Evolutionary conservation across 106 monocot genomes (phyloP), one percentile per base, ranked within the genome.

Genomic region (Dendrobium nobile): DNA sequence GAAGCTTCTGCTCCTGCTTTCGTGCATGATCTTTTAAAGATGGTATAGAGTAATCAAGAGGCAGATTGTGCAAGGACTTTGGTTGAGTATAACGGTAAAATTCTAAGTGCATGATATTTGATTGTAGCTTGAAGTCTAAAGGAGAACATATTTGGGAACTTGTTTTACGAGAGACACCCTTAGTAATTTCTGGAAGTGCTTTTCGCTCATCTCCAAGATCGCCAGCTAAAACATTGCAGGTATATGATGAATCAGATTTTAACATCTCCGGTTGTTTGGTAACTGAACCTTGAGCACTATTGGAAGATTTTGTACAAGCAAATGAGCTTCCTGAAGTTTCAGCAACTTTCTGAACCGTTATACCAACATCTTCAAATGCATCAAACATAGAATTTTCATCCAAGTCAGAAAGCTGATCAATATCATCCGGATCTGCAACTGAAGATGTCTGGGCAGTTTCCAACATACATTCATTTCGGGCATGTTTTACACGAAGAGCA

Each of bases 351-450:
- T 85, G 64, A 79, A 64, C 28, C 79, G 73, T 83, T 22, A 96
- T 47, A 79, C 93, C 89, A 54, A 88, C 93, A 90, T 93, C 95
- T 64, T 80, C 80, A 86, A 77, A 96, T 80, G 88, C 89, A 85
- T 83, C 80, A 75, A 37, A 83, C 93, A 96, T 91, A 18, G 20
- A 81, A 47, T 13, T 64, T 45, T 91, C 91, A 90, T 96, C 88
- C 85, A 93, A 84, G 77, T 96, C 86, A 82, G 65, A 83, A 18
- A 91, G 82, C 17, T 76, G 76, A 87, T 89, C 82, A 75, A 67
- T 22, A 61, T 87, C 83, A 78, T 84, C 67, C 81, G 72, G 73
- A 73, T 65, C 64, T 28, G 24, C 48, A 47, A 73, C 68, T 80
- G 80, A 61, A 82, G 24, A 27, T 81, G 6, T 73, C 24, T 81